Evolutionary conservation across 2,329 filamentous ascomycete species (phyloP), one percentile per base, ranked within the genome.

Genomic region (Sarocladium strictum): DNA sequence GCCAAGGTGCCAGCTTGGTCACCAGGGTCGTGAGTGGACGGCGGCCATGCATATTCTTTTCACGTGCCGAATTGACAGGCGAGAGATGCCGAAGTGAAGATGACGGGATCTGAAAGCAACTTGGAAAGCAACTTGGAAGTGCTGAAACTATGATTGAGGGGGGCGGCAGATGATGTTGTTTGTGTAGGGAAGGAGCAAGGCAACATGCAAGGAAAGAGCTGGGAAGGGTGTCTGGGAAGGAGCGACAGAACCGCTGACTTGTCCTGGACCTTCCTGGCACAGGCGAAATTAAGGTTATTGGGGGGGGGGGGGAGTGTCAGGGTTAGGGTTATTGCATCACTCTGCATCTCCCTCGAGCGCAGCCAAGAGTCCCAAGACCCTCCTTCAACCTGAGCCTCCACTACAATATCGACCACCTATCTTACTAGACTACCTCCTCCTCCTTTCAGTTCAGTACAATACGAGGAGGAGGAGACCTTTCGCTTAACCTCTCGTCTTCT

Each of bases 161-260:
- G 37, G n/a, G 10, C 6, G 10, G 15, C 9, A 23, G 17, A 3
- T 43, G 17, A 23, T 23, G 40, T 21, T 21, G 40, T 43, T 43
- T 4, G 21, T 21, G 21, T 7, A 24, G 40, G 40, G 40, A 43
- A 43, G n/a, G 40, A 21, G 21, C 40, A 17, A 40, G 17, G n/a
- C 40, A 57, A 49, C 57, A 57, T 49, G 53, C 33, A 54, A 54
- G 23, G 53, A 56, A 55, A 58, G 59, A 56, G 60, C 58, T 59
- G 40, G 56, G 19, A 38, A 54, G 23, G 52, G 27, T 29, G 35
- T 43, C 45, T 54, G 35, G 35, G 14, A 54, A 38, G 35, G 35
- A 5, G 35, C 35, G 35, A 38, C 35, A 10, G 12, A 15, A n/a
- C 35, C 29, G 7, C 12, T 32, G n/a, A 19, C 35, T 24, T 15